Conservation (phyloP, 371 early-diverging fungal genomes). For the Mucor sp. region DNA sequence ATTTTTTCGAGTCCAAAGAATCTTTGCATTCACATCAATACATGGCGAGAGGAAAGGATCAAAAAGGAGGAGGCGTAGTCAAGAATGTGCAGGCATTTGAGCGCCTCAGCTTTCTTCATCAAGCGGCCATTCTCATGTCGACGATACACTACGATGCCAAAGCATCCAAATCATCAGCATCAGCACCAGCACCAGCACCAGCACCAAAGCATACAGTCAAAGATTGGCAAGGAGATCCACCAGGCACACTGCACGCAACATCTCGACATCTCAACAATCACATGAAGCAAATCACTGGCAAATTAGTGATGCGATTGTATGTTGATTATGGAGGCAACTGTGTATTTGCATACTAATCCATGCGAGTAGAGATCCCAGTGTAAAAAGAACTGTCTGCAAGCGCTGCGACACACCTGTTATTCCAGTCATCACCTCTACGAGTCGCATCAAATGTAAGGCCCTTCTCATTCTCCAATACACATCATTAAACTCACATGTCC, state of each 20-base stretch:
- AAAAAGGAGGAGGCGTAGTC: constrained; percentile 25
- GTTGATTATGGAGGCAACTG: not conserved
- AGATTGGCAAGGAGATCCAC: constrained; percentile 28
- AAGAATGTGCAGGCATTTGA: constrained; percentile 39
- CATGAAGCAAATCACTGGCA: constrained; percentile 38
- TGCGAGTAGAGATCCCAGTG: constrained; percentile 34
- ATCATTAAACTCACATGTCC: too few relatives aligned
- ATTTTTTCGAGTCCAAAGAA: too few relatives aligned
- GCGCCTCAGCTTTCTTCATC: constrained; percentile 42
- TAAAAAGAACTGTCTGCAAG: constrained; percentile 43
- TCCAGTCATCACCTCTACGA: constrained; percentile 32
- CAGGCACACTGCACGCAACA: constrained; percentile 25
- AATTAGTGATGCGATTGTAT: constrained; percentile 44
- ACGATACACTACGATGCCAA: constrained; percentile 13
- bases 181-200: not conserved
- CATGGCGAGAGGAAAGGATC: constrained; percentile 16
- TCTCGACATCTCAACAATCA: constrained; percentile 38
- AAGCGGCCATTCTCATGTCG: constrained; percentile 44
- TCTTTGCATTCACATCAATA: not conserved
- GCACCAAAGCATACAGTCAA: not conserved
- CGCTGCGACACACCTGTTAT: constrained; percentile 44
- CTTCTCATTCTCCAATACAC: not conserved
- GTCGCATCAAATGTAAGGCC: constrained; percentile 32
- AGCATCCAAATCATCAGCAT: not conserved
- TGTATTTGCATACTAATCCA: not conserved